These are phyloP conservation scores for Silene uniflora DNA, from an alignment of 148 eudicot species.

Conservation along the genomic window DNA sequence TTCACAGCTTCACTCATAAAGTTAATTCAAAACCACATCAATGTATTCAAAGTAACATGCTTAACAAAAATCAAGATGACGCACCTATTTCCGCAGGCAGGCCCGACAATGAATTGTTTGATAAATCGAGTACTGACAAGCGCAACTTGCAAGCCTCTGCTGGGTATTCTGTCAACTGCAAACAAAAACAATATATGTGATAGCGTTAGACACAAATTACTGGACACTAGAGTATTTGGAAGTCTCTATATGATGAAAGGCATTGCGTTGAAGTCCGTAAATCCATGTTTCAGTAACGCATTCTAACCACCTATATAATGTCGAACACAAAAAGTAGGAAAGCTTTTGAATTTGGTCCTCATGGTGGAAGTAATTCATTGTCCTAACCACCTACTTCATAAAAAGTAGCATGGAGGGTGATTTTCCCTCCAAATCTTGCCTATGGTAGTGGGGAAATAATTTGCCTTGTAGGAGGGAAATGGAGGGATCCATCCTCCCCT, in stretches of 20 bases:
- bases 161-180: constrained; percentile 82
- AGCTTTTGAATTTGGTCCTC: neutral
- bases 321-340: neutral
- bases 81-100: constrained; percentile 96
- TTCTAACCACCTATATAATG: neutral
- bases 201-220: constrained; percentile 20
- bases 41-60: neutral
- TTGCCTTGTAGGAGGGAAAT: too few species aligned
- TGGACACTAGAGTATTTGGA: neutral
- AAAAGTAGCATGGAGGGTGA: neutral
- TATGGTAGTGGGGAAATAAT: too few species aligned
- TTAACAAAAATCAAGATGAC: constrained; percentile 18
- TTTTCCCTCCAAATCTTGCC: too few species aligned
- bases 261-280: neutral
- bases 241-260: neutral
- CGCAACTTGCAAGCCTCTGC: constrained; percentile 81
- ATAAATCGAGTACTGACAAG: constrained; percentile 76
- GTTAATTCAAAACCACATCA: neutral
- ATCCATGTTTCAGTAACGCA: neutral
- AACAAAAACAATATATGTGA: constrained; percentile 20
- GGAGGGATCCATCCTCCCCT: too few species aligned
- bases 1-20: neutral
- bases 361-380: neutral
- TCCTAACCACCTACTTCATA: neutral
- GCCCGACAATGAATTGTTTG: constrained; percentile 91